Evolutionary conservation across 2,329 filamentous ascomycete genomes (phyloP).

Genomic region (Eurotiales sp.): DNA sequence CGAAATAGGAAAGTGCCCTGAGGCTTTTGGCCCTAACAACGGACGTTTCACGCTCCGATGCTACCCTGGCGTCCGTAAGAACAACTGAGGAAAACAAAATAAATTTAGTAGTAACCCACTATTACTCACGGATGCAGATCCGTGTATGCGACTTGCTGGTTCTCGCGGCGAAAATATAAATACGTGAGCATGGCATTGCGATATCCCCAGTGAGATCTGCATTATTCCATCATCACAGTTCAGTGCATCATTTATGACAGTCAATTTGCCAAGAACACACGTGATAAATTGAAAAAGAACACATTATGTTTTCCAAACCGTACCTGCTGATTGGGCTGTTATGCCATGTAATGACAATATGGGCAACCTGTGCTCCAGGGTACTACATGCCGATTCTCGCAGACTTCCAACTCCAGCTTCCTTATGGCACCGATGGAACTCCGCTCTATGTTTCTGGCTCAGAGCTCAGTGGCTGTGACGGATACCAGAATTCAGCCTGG

Average conservation of each 20-base stretch:
- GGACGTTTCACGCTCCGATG: not conserved
- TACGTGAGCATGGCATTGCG: no score
- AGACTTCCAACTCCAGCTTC: slow-evolving; percentile 33
- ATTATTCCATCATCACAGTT: no score
- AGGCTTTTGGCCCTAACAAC: not conserved
- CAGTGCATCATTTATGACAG: no score
- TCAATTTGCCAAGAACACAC: not conserved
- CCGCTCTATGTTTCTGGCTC: slow-evolving; percentile 28
- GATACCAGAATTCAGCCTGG: slow-evolving; percentile 29
- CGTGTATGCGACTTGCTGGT: no score
- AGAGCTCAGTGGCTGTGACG: slow-evolving; percentile 34
- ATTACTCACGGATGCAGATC: no score
- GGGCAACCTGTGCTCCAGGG: slow-evolving; percentile 16
- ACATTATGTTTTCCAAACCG: not conserved
- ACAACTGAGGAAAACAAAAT: not conserved
- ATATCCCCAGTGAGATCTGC: no score
- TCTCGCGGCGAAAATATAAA: no score
- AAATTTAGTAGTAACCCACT: no score
- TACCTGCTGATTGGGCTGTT: not conserved
- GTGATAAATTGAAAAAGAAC: not conserved
- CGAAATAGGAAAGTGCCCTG: not conserved
- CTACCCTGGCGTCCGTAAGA: not conserved
- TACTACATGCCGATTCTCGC: slow-evolving; percentile 14
- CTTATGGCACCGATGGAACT: slow-evolving; percentile 28
- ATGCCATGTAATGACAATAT: not conserved